These are phyloP conservation scores for Leccinum incarnatum DNA, from an alignment of 768 basidiomycete genomes.

Conservation along the genomic window DNA sequence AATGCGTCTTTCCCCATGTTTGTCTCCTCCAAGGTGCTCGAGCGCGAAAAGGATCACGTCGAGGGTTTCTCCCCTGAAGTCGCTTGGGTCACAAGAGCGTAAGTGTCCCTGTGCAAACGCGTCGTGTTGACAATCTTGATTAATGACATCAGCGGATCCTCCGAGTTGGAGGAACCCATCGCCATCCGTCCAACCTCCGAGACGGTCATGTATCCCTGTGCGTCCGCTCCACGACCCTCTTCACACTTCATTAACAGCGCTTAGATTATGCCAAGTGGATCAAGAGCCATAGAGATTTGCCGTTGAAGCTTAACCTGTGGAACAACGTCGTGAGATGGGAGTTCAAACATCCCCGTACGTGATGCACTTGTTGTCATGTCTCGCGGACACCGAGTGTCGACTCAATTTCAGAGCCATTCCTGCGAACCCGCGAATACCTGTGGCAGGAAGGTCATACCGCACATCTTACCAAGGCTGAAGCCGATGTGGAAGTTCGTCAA, in stretches of 20 bases:
- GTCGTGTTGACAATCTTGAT: neutral
- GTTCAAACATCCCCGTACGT: slow-evolving; percentile 95
- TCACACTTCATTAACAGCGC: slow-evolving; percentile 1
- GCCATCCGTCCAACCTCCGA: slow-evolving; percentile 98
- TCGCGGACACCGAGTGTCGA: neutral
- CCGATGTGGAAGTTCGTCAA: slow-evolving; percentile 85
- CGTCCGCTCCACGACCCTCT: slow-evolving; percentile 26
- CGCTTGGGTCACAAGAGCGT: slow-evolving; percentile 99
- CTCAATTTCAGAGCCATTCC: slow-evolving; percentile 80
- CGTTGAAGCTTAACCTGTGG: slow-evolving; percentile 97
- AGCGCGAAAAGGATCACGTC: slow-evolving; percentile 97
- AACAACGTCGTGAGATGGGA: slow-evolving; percentile 99
- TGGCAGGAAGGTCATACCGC: slow-evolving; percentile 99
- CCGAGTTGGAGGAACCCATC: slow-evolving; percentile 94
- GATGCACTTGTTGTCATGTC: slow-evolving; percentile 5
- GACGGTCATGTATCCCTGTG: slow-evolving; percentile 99
- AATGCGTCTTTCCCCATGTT: slow-evolving; percentile 99
- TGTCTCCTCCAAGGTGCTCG: slow-evolving; percentile 86
- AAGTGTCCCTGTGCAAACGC: slow-evolving; percentile 31
- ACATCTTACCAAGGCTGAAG: slow-evolving; percentile 82
- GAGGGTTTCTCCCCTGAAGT: slow-evolving; percentile 99
- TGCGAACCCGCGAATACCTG: slow-evolving; percentile 98
- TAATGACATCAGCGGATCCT: slow-evolving; percentile 61
- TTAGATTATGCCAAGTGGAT: slow-evolving; percentile 99
- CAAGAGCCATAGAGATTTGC: slow-evolving; percentile 93